phyloP scores from a whole-genome alignment of 2,329 filamentous ascomycete genomes.

The Moelleriella libera region DNA sequence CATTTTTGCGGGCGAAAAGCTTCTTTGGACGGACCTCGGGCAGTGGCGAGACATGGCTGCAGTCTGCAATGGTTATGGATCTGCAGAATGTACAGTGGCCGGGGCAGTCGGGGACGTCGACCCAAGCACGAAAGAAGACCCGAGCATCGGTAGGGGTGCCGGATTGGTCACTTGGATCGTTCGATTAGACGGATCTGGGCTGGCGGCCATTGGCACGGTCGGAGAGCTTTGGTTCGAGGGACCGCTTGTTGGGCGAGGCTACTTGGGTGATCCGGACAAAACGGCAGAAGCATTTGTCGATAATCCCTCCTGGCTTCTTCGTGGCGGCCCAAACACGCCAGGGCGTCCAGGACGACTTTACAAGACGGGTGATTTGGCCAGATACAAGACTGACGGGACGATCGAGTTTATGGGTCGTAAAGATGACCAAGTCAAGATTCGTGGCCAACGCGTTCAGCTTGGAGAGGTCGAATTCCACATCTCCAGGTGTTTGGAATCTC shows the following conservation, averaged over 20 bases:
- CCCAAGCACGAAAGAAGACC: background rate
- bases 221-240: slow-evolving; percentile 26
- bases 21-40: background rate
- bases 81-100: slow-evolving; percentile 3
- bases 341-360: slow-evolving; percentile 17
- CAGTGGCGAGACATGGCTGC: background rate
- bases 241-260: slow-evolving; percentile 31
- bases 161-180: slow-evolving; percentile 4
- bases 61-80: slow-evolving; percentile 2
- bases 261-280: slow-evolving; percentile 30
- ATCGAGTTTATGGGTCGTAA: slow-evolving; percentile 32
- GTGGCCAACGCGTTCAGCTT: slow-evolving; percentile 37
- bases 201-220: slow-evolving; percentile 15
- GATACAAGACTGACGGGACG: slow-evolving; percentile 17
- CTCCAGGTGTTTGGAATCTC: background rate
- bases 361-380: slow-evolving; percentile 31
- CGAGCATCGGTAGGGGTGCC: slow-evolving; percentile 2
- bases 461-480: slow-evolving; percentile 9
- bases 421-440: slow-evolving; percentile 40
- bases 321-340: background rate
- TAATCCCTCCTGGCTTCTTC: slow-evolving; percentile 14
- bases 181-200: background rate
- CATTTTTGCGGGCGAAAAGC: background rate
- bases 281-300: slow-evolving; percentile 30
- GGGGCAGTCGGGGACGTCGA: slow-evolving; percentile 1